phyloP scores from a whole-genome alignment of 208 protist genomes.

The Crithidia thermophila region DNA sequence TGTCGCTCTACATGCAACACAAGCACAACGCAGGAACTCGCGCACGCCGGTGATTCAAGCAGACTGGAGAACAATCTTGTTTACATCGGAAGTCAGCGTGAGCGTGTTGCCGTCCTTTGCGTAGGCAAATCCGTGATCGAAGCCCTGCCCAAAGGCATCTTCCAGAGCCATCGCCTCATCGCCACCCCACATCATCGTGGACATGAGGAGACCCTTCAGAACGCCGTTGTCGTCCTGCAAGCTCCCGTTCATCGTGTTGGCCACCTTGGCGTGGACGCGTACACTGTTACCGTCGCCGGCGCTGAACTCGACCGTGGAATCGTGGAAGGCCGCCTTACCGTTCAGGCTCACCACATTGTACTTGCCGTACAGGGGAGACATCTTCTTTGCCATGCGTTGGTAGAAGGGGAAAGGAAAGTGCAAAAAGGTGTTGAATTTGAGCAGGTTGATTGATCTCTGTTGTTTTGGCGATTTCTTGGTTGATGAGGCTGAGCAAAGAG shows the following conservation, averaged over 20 bases:
- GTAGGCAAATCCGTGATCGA: constrained; percentile 34
- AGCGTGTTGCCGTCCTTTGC: constrained; percentile 21
- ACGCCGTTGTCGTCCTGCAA: constrained; percentile 23
- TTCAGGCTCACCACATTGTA: constrained; percentile 38
- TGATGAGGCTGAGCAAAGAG: not conserved
- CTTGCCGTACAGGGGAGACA: constrained; percentile 31
- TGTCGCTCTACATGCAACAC: too few species aligned
- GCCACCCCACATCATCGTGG: constrained; percentile 46
- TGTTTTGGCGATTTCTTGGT: too few species aligned
- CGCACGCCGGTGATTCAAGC: too few species aligned
- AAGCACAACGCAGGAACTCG: too few species aligned
- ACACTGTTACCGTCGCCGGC: constrained; percentile 5
- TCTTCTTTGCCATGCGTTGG: constrained; percentile 8
- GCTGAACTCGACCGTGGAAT: constrained; percentile 20
- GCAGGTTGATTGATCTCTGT: too few species aligned
- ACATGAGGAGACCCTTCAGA: constrained; percentile 43
- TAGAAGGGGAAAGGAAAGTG: too few species aligned
- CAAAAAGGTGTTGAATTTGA: too few species aligned
- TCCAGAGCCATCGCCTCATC: constrained; percentile 40
- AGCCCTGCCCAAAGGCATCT: constrained; percentile 30
- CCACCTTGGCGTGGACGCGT: constrained; percentile 24
- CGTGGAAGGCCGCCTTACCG: constrained; percentile 9
- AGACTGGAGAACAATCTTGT: constrained; percentile 39
- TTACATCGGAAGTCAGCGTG: constrained; percentile 22
- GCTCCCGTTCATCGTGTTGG: constrained; percentile 41